Percentiles rank a stretch among this genome's conserved stretches.
Evolutionary conservation across 345 rosid genomes (phyloP).

Genomic region (Bruguiera gymnorhiza): DNA sequence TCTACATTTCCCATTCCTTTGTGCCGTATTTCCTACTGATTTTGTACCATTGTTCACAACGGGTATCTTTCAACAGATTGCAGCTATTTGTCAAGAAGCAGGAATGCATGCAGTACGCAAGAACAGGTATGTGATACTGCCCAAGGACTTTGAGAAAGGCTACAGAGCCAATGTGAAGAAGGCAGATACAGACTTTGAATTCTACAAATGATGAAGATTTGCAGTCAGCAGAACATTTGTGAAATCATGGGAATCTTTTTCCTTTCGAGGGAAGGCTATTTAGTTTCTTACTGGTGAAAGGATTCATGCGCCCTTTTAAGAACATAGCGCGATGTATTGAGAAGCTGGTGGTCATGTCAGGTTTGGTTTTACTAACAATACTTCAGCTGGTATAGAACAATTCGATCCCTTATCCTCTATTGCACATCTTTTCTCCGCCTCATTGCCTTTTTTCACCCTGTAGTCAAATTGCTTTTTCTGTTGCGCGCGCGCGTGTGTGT

Average conservation of each 20-base stretch:
- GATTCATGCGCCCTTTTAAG: neutral
- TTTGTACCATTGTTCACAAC: neutral
- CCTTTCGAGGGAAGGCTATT: neutral
- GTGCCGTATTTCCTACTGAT: neutral
- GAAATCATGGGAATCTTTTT: neutral
- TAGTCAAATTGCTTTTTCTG: too few species aligned
- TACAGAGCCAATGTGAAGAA: constrained; percentile 17
- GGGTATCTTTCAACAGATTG: constrained; percentile 3
- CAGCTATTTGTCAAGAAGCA: constrained; percentile 20
- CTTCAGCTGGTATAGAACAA: too few species aligned
- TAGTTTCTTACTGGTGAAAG: neutral
- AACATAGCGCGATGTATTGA: neutral
- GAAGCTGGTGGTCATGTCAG: neutral
- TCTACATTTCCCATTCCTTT: too few species aligned
- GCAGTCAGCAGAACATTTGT: neutral
- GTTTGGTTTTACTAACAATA: too few species aligned
- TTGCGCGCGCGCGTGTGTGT: too few species aligned
- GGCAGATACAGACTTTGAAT: constrained; percentile 4
- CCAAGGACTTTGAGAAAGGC: constrained; percentile 19
- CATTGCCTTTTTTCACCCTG: too few species aligned
- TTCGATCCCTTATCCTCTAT: too few species aligned
- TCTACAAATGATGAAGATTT: constrained; percentile 14
- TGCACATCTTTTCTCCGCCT: too few species aligned
- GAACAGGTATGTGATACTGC: constrained; percentile 13
- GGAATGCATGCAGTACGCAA: constrained; percentile 16